A percentile compares a stretch with the other conserved stretches of the same genome.
These are phyloP conservation scores for Drosera spatulata DNA, from an alignment of 179 eudicot species.

Conservation along the genomic window DNA sequence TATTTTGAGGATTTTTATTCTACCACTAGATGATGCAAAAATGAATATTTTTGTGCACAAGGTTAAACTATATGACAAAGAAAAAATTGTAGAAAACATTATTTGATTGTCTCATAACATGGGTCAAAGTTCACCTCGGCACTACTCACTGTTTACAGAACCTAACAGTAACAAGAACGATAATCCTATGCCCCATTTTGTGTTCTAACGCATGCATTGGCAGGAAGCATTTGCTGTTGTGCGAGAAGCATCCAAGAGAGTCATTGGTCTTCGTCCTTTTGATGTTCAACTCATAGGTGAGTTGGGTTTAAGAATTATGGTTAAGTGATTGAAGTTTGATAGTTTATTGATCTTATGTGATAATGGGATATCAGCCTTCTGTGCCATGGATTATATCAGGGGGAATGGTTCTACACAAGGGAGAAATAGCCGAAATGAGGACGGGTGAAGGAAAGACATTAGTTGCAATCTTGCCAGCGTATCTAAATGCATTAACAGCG, in stretches of 20 bases:
- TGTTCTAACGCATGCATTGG: not conserved
- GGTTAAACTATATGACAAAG: too few species aligned
- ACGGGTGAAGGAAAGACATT: constrained; percentile 99
- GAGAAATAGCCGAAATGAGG: constrained; percentile 98
- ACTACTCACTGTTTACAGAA: too few species aligned
- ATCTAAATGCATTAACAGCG: constrained; percentile 75
- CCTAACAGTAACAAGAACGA: too few species aligned
- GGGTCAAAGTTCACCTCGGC: too few species aligned
- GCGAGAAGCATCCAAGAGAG: constrained; percentile 92
- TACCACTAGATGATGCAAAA: too few species aligned
- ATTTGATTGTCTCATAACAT: too few species aligned
- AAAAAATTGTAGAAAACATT: too few species aligned
- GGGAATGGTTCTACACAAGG: constrained; percentile 93
- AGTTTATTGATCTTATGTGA: too few species aligned
- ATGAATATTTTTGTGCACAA: too few species aligned
- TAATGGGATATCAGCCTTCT: not conserved
- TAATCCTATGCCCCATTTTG: not conserved
- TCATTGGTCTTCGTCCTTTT: constrained; percentile 92
- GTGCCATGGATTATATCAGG: constrained; percentile 25
- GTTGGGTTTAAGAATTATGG: not conserved
- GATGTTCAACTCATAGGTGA: constrained; percentile 90
- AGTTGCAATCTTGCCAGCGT: constrained; percentile 92
- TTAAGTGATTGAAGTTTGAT: too few species aligned
- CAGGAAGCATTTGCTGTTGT: constrained; percentile 96
- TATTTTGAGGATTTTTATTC: too few species aligned